These are phyloP conservation scores for Alternaria hordeiaustralica DNA, from an alignment of 2,329 filamentous ascomycete genomes.

Conservation along the genomic window DNA sequence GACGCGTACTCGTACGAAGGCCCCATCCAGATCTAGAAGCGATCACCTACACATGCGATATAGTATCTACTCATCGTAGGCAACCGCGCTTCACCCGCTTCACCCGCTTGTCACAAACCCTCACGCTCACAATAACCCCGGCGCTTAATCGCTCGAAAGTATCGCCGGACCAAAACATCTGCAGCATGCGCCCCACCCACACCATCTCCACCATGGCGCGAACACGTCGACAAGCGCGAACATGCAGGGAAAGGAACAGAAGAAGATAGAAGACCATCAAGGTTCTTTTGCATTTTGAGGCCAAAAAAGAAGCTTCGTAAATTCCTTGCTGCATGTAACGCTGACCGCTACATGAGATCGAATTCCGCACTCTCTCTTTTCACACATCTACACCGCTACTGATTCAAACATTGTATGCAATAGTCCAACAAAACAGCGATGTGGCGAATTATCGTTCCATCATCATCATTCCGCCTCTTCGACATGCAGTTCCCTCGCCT, in stretches of 20 bases:
- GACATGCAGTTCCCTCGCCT: conserved; percentile 69
- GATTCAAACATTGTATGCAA: not conserved
- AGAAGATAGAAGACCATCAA: not conserved
- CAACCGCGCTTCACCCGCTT: not conserved
- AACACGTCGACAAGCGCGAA: conserved; percentile 2
- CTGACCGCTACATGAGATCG: not conserved
- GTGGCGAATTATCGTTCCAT: no score
- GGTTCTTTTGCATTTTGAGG: not conserved
- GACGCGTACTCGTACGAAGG: not conserved
- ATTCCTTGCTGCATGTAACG: no score
- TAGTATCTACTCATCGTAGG: not conserved
- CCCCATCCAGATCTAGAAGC: no score
- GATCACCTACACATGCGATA: no score
- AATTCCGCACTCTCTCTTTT: not conserved
- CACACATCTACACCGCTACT: not conserved
- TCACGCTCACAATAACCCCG: not conserved
- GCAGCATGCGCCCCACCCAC: conserved; percentile 7
- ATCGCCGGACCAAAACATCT: not conserved
- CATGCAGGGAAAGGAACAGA: not conserved
- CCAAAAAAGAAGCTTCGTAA: not conserved
- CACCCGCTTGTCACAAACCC: not conserved
- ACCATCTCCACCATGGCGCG: conserved; percentile 4
- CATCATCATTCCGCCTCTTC: conserved; percentile 18
- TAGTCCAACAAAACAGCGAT: not conserved
- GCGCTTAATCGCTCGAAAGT: not conserved